Evolutionary conservation across 768 basidiomycete genomes (phyloP).

Genomic region (Auricularia cornea): DNA sequence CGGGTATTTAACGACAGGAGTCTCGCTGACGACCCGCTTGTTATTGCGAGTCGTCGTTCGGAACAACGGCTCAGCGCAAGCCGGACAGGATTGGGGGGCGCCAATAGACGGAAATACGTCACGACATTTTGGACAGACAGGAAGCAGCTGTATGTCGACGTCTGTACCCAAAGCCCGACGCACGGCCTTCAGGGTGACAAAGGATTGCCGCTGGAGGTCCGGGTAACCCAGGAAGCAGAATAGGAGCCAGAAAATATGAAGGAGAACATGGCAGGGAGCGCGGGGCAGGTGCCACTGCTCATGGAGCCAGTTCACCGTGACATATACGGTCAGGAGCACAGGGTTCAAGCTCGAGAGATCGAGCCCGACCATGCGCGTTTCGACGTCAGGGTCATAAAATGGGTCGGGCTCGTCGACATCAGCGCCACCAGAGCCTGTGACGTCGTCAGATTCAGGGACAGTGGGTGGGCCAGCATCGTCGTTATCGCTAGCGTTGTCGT

Average conservation of each 20-base stretch:
- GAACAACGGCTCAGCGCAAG: constrained; percentile 7
- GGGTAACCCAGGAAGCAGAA: neutral
- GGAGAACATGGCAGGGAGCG: neutral
- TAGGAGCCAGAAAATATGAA: neutral
- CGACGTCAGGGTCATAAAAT: no score
- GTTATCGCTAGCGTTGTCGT: no score
- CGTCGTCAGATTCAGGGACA: neutral
- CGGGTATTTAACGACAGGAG: no score
- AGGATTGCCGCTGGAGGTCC: neutral
- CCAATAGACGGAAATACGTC: constrained; percentile 12
- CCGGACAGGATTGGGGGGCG: constrained; percentile 5
- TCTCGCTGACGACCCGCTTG: neutral
- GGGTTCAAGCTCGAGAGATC: no score
- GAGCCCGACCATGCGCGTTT: no score
- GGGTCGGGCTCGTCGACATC: no score
- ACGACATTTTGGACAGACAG: constrained; percentile 18
- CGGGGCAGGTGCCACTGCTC: no score
- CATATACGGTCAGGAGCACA: neutral
- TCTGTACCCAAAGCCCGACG: constrained; percentile 12
- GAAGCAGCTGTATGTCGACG: constrained; percentile 11
- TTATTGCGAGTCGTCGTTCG: neutral
- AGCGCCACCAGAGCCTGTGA: no score
- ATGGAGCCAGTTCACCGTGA: neutral
- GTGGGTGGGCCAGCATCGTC: no score
- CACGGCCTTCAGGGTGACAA: constrained; percentile 14